These are phyloP conservation scores for Cladophialophora bantiana DNA, from an alignment of 2,329 filamentous ascomycete genomes.

Conservation along the genomic window DNA sequence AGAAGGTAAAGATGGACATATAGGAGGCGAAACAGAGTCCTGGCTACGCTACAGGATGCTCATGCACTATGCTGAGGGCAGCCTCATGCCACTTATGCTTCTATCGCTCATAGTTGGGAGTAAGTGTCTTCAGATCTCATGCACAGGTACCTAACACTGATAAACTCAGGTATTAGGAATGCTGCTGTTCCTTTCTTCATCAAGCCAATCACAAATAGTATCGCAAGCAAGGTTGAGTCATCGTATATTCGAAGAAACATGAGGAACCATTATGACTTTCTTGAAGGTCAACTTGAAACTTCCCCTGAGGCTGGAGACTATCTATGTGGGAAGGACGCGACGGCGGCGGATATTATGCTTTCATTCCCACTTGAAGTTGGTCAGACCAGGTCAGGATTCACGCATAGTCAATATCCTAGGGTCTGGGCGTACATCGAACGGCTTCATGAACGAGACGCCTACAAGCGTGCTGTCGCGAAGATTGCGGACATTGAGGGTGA, in stretches of 20 bases:
- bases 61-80: constrained; percentile 87
- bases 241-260: constrained; percentile 52
- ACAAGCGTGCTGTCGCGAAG: constrained; percentile 51
- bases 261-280: constrained; percentile 51
- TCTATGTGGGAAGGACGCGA: constrained; percentile 54
- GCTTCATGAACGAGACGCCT: constrained; percentile 48
- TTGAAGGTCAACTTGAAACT: constrained; percentile 54
- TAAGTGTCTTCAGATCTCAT: constrained; percentile 45
- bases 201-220: constrained; percentile 65
- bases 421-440: constrained; percentile 48
- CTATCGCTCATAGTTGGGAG: constrained; percentile 67
- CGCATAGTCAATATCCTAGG: constrained; percentile 48
- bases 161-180: constrained; percentile 52
- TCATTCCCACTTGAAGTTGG: constrained; percentile 55
- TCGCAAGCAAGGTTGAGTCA: constrained; percentile 57
- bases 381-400: constrained; percentile 44
- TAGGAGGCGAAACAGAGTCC: constrained; percentile 65
- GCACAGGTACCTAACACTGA: constrained; percentile 22
- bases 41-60: constrained; percentile 71
- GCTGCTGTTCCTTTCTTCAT: constrained; percentile 72
- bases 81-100: constrained; percentile 75
- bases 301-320: constrained; percentile 49
- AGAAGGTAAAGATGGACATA: constrained; percentile 60
- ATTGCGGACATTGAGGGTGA: constrained; percentile 51
- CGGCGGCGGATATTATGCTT: constrained; percentile 57